These are phyloP conservation scores for Sarocladiaceae sp. DNA, from an alignment of 2,329 filamentous ascomycete species.

Conservation along the genomic window DNA sequence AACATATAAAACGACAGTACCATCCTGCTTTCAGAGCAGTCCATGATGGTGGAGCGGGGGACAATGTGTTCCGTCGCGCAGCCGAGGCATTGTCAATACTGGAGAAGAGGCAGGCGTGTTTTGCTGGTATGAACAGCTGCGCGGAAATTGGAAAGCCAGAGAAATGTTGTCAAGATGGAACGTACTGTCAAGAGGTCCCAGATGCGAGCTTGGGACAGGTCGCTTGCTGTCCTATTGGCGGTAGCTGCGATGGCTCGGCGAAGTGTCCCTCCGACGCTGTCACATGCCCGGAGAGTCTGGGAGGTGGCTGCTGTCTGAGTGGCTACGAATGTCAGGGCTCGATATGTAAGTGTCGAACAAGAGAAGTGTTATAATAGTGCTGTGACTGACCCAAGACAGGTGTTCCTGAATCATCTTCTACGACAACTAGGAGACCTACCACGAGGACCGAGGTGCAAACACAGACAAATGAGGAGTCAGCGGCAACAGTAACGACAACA, in stretches of 20 bases:
- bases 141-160: constrained; percentile 59
- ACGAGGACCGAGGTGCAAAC: constrained; percentile 15
- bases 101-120: constrained; percentile 62
- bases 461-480: constrained; percentile 14
- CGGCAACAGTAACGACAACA: constrained; percentile 33
- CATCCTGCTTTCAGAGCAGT: constrained; percentile 45
- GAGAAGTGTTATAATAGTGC: constrained; percentile 28
- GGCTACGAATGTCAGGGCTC: constrained; percentile 66
- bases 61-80: constrained; percentile 35
- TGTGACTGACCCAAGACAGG: too few species aligned
- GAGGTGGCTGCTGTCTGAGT: constrained; percentile 72
- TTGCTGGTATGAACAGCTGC: constrained; percentile 62
- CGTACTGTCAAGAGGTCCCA: constrained; percentile 61
- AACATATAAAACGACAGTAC: not conserved
- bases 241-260: constrained; percentile 62
- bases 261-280: constrained; percentile 59
- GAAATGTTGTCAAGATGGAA: constrained; percentile 66
- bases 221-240: constrained; percentile 69
- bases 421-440: constrained; percentile 13
- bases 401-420: constrained; percentile 27
- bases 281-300: constrained; percentile 59
- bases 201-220: constrained; percentile 63
- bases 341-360: constrained; percentile 54
- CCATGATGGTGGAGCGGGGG: constrained; percentile 20
- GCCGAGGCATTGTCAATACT: constrained; percentile 43